Base-by-base conservation (phyloP, 345 rosid species). In the Aquilaria malaccensis region DNA sequence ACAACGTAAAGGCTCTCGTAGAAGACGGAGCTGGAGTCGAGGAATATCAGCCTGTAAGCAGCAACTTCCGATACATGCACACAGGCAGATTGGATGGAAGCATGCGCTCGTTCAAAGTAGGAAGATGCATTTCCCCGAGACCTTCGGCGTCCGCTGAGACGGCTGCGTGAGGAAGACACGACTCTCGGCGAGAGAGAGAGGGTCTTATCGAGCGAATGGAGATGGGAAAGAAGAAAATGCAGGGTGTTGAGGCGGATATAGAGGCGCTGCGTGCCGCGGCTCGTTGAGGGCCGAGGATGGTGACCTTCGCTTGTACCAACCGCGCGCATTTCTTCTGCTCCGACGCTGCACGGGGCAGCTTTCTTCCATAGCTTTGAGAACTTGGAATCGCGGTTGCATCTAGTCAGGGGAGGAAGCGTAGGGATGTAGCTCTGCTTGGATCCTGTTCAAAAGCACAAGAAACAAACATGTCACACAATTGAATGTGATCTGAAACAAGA, bases 191-290 rank as follows among this genome's bases (percentile, higher is more conserved):
- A 82, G 45, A 87, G 64, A 45, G 92, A 74, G 54, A 93, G 85
- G 62, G 85, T 67, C 74, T 90, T 93, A 66, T 90, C 88, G n/a
- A 93, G 81, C 43, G 92, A 78, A 63, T 89, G 88, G 65, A 89
- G 81, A 60, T 87, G 86, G 32, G 92, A 74, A 56, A 77, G 80
- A 55, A 90, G 75, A 66, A 83, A 93, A 52, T 90, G 95, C 53
- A 93, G 55, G 15, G 97, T 87, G 73, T 89, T 93, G 58, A 93
- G 90, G 57, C 92, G 89, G 57, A 93, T 82, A 55, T 89, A 89
- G 7, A 87, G 85, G 50, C 97, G 92, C 52, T 89, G 97, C 1
- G 99, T 93, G 12, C 99, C 92, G 0, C 97, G 96, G 73, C 97
- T 87, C 1, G 96, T 89, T 11, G 96, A 85, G 7, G 90, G 96